Conservation (phyloP, 2,329 filamentous ascomycete species). For the Dactylellina sp. region DNA sequence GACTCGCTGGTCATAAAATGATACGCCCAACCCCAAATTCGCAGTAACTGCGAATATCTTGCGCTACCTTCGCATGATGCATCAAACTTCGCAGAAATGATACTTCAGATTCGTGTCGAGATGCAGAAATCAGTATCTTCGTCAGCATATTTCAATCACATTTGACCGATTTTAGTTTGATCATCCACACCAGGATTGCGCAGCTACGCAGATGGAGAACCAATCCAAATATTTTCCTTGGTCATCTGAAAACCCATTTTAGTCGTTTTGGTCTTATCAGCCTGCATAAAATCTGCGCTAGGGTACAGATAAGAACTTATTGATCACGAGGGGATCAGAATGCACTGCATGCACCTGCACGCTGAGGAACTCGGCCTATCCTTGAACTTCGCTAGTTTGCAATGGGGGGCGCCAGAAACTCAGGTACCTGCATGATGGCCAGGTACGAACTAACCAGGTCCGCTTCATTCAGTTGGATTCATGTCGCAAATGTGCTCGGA, state of each 20-base stretch:
- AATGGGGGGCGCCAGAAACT: constrained; percentile 13
- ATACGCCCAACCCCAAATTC: background rate
- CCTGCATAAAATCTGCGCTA: constrained; percentile 1
- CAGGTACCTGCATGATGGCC: constrained; percentile 42
- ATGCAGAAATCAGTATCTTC: background rate
- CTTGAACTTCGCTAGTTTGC: constrained; percentile 7
- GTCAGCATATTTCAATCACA: background rate
- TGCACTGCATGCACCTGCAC: constrained; percentile 20
- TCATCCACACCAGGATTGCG: no score
- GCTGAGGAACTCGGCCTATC: constrained; percentile 4
- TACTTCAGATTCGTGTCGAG: constrained; percentile 16
- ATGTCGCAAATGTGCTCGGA: constrained; percentile 3
- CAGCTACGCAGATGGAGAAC: no score
- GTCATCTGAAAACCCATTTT: background rate
- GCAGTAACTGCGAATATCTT: background rate
- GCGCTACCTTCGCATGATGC: constrained; percentile 7
- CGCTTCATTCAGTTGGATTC: constrained; percentile 3
- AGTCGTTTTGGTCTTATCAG: constrained; percentile 23
- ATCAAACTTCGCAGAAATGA: background rate
- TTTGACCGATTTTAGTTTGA: background rate
- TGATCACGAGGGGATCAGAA: constrained; percentile 26
- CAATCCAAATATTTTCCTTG: no score
- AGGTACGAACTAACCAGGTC: constrained; percentile 20
- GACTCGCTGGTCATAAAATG: background rate
- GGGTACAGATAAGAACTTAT: constrained; percentile 31